These are phyloP conservation scores for Lablab purpureus DNA, from an alignment of 306 rosid species.

Conservation along the genomic window DNA sequence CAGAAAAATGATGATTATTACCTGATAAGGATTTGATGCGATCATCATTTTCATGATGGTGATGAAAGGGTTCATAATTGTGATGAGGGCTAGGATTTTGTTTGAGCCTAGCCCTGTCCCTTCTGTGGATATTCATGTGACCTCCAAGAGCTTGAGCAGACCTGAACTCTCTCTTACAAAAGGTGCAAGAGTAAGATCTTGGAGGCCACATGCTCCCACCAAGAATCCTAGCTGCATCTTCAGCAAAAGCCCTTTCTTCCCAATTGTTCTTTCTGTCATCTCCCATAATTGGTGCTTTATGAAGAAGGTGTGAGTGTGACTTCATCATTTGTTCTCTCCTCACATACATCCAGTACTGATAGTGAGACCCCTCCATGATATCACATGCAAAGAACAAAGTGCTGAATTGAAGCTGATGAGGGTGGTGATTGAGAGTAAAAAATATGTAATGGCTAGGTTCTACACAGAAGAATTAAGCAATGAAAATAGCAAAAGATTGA, in stretches of 20 bases:
- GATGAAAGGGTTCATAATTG: slow-evolving; percentile 17
- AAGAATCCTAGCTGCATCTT: slow-evolving; percentile 64
- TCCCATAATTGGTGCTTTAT: slow-evolving; percentile 14
- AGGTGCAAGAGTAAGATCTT: slow-evolving; percentile 80
- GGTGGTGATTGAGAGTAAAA: slow-evolving; percentile 2
- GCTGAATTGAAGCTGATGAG: background rate
- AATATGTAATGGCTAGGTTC: background rate
- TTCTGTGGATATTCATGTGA: slow-evolving; percentile 94
- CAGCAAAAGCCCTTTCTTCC: slow-evolving; percentile 94
- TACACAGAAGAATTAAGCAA: slow-evolving; percentile 20
- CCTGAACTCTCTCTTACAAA: slow-evolving; percentile 83
- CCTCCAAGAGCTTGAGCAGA: slow-evolving; percentile 99
- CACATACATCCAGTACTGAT: slow-evolving; percentile 48
- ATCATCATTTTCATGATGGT: slow-evolving; percentile 29
- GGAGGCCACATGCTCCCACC: slow-evolving; percentile 91
- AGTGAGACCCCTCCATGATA: slow-evolving; percentile 48
- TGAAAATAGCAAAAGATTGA: slow-evolving; percentile 27
- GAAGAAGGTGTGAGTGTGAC: slow-evolving; percentile 26
- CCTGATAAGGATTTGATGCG: slow-evolving; percentile 40
- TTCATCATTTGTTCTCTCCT: slow-evolving; percentile 51
- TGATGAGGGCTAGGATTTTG: slow-evolving; percentile 51
- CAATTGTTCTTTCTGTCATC: slow-evolving; percentile 21
- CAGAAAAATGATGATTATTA: slow-evolving; percentile 36
- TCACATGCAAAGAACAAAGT: slow-evolving; percentile 21
- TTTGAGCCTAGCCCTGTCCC: slow-evolving; percentile 87